Evolutionary conservation across 148 eudicot species (phyloP).

Genomic region (Rhododendron henanense): DNA sequence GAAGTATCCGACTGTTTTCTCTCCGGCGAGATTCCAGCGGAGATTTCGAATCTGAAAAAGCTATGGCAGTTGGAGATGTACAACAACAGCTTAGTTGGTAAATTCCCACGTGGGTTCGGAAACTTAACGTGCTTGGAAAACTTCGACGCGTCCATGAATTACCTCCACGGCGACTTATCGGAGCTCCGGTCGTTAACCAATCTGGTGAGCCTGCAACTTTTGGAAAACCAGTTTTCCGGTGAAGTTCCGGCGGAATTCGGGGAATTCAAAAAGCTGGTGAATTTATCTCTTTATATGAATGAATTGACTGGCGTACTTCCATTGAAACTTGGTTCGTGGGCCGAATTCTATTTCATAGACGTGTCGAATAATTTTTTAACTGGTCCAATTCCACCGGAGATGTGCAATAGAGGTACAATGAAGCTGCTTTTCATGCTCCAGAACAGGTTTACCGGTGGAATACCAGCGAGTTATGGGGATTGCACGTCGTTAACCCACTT

Average conservation of each 20-base stretch:
- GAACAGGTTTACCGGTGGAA: conserved; percentile 66
- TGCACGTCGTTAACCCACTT: conserved; percentile 47
- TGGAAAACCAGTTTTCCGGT: conserved; percentile 49
- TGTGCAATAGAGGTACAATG: conserved; percentile 79
- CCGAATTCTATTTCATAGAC: conserved; percentile 72
- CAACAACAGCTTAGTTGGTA: conserved; percentile 49
- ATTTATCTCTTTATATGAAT: conserved; percentile 64
- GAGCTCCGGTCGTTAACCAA: conserved; percentile 46
- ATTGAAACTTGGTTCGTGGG: conserved; percentile 66
- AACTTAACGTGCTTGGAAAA: conserved; percentile 51
- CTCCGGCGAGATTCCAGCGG: conserved; percentile 55
- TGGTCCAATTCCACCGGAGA: conserved; percentile 77
- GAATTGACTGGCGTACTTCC: conserved; percentile 66
- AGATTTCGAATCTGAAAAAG: conserved; percentile 57
- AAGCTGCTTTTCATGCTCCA: conserved; percentile 51
- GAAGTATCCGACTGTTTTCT: conserved; percentile 51
- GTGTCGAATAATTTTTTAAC: conserved; percentile 65
- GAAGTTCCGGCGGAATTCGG: conserved; percentile 74
- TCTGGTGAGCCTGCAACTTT: conserved; percentile 53
- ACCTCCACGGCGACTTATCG: conserved; percentile 55
- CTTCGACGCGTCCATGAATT: conserved; percentile 65
- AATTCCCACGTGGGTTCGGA: conserved; percentile 61
- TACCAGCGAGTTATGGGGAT: conserved; percentile 58
- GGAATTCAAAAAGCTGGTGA: conserved; percentile 56
- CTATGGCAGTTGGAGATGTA: conserved; percentile 65